Conservation (phyloP, 2,329 filamentous ascomycete species). For the Hypomyces perniciosus region DNA sequence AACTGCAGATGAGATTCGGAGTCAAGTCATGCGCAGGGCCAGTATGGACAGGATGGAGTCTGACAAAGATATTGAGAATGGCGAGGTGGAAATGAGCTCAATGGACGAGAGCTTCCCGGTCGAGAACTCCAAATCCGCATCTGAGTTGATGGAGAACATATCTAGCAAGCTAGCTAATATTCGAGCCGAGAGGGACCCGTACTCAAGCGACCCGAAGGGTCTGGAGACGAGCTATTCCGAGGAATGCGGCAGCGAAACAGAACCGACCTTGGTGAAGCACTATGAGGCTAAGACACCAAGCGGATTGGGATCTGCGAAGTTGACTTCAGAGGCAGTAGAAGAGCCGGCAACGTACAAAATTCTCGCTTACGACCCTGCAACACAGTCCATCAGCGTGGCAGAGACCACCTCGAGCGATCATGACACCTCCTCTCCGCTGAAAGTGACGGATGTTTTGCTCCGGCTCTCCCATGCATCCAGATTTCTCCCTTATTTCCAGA, state of each 20-base stretch:
- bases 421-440: constrained; percentile 42
- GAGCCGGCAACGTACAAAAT: constrained; percentile 48
- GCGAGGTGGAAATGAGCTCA: constrained; percentile 29
- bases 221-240: constrained; percentile 42
- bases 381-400: constrained; percentile 50
- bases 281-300: constrained; percentile 12
- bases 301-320: neutral
- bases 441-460: constrained; percentile 55
- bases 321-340: neutral
- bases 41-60: constrained; percentile 15
- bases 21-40: constrained; percentile 25
- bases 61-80: constrained; percentile 15
- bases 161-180: constrained; percentile 3
- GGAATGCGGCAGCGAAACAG: constrained; percentile 33
- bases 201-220: constrained; percentile 41
- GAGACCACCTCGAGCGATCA: constrained; percentile 53
- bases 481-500: constrained; percentile 58
- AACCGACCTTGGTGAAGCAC: constrained; percentile 32
- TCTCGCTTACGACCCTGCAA: constrained; percentile 57
- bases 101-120: constrained; percentile 38
- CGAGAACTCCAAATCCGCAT: constrained; percentile 21
- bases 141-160: constrained; percentile 23
- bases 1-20: constrained; percentile 28
- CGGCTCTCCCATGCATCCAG: constrained; percentile 56
- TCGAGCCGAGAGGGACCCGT: constrained; percentile 28